A percentile compares a stretch with the other conserved stretches of the same genome.
phyloP scores from a whole-genome alignment of 140 eudicot genomes.

The Erigeron philadelphicus region DNA sequence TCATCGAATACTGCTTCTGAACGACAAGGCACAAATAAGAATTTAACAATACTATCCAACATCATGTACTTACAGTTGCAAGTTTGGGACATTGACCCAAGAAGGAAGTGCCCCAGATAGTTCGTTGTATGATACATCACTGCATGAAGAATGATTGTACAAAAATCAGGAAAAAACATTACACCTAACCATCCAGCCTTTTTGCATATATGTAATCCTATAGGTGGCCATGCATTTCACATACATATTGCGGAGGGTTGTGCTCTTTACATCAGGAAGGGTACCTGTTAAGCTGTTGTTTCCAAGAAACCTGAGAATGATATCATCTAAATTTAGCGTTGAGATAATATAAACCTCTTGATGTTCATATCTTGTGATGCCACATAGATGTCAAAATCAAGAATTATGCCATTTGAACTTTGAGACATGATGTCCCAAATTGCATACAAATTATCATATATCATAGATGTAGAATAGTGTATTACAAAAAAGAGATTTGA shows the following conservation, averaged over 20 bases:
- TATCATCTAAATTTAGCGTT: not conserved
- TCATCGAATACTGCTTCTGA: no score
- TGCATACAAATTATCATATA: no score
- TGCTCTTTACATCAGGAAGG: constrained; percentile 48
- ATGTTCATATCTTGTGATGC: not conserved
- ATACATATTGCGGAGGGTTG: constrained; percentile 25
- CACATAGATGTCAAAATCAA: not conserved
- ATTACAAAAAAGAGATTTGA: constrained; percentile 54
- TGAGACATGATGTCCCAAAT: not conserved
- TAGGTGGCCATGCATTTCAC: not conserved
- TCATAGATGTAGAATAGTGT: not conserved
- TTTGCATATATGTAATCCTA: not conserved
- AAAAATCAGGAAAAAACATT: not conserved
- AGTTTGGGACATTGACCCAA: no score
- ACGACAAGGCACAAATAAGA: no score
- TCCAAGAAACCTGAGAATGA: constrained; percentile 70
- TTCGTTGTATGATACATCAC: constrained; percentile 76
- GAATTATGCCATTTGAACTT: no score
- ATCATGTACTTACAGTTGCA: no score
- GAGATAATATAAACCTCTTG: no score
- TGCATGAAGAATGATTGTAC: constrained; percentile 31
- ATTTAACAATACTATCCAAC: no score
- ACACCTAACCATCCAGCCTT: no score
- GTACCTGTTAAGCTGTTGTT: constrained; percentile 62
- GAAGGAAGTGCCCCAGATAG: constrained; percentile 70